These are phyloP conservation scores for Claviceps sp. DNA, from an alignment of 2,329 filamentous ascomycete genomes.

Conservation along the genomic window DNA sequence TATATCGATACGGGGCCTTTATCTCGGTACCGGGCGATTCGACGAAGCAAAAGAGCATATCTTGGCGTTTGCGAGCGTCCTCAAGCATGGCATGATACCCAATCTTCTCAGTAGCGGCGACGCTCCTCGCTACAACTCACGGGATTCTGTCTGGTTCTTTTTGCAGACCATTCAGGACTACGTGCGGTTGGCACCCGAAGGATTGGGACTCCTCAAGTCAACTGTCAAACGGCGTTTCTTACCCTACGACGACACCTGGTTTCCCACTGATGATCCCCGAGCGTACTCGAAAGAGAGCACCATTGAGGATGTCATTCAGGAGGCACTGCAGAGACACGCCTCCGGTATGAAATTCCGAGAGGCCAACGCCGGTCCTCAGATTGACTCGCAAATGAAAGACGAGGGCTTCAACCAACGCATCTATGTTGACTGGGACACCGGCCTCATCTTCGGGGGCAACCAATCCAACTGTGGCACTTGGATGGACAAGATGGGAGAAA, in stretches of 20 bases:
- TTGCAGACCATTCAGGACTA: slow-evolving; percentile 94
- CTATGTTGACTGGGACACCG: slow-evolving; percentile 77
- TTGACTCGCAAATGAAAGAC: slow-evolving; percentile 87
- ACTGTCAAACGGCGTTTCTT: slow-evolving; percentile 75
- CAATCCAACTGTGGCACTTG: slow-evolving; percentile 94
- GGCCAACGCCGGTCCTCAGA: slow-evolving; percentile 76
- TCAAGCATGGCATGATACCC: slow-evolving; percentile 98
- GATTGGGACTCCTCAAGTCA: slow-evolving; percentile 57
- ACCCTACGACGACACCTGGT: slow-evolving; percentile 94
- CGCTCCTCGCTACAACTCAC: slow-evolving; percentile 82
- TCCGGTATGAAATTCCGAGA: slow-evolving; percentile 84
- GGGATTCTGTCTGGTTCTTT: slow-evolving; percentile 97
- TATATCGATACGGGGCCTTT: slow-evolving; percentile 86
- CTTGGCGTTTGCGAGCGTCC: slow-evolving; percentile 80
- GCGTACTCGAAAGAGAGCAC: slow-evolving; percentile 79
- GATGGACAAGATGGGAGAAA: slow-evolving; percentile 99
- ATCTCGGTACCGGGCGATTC: slow-evolving; percentile 78
- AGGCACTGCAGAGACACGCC: slow-evolving; percentile 85
- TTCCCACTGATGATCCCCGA: slow-evolving; percentile 63
- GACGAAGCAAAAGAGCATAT: slow-evolving; percentile 89
- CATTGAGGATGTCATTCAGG: slow-evolving; percentile 81
- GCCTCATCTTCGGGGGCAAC: slow-evolving; percentile 87
- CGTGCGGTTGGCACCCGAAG: slow-evolving; percentile 65
- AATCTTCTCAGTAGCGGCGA: slow-evolving; percentile 82
- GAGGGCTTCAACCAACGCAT: slow-evolving; percentile 89